A percentile compares a stretch with the other conserved stretches of the same genome.
Evolutionary conservation across 2,329 filamentous ascomycete genomes (phyloP).

Genomic region (Exophiala oligosperma): DNA sequence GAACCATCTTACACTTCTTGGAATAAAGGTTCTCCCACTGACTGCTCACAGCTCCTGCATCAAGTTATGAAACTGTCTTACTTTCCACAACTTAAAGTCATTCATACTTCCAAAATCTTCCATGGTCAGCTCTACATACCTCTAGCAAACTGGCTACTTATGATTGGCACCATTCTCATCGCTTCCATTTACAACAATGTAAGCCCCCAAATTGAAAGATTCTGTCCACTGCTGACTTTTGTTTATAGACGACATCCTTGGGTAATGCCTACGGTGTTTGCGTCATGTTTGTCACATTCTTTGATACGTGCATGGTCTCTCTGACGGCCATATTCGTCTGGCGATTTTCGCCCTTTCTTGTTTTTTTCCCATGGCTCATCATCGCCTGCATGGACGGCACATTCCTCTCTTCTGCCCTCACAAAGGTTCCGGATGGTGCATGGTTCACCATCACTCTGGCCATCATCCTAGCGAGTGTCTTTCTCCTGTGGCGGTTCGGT

Average conservation of each 20-base stretch:
- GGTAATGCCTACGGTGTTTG: constrained; percentile 78
- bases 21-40: not conserved
- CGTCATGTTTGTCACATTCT: constrained; percentile 69
- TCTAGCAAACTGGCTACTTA: constrained; percentile 72
- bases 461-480: constrained; percentile 61
- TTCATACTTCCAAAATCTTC: constrained; percentile 69
- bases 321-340: constrained; percentile 72
- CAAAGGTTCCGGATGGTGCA: constrained; percentile 72
- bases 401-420: constrained; percentile 68
- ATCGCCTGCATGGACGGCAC: constrained; percentile 68
- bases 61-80: constrained; percentile 74
- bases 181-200: constrained; percentile 70
- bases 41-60: constrained; percentile 49
- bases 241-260: constrained; percentile 53
- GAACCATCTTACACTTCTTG: not conserved
- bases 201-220: not conserved
- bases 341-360: constrained; percentile 58
- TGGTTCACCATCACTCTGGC: constrained; percentile 75
- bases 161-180: constrained; percentile 73
- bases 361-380: constrained; percentile 61
- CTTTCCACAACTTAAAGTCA: constrained; percentile 72
- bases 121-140: constrained; percentile 78
- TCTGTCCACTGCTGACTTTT: not conserved
- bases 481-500: constrained; percentile 75
- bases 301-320: constrained; percentile 66